Percentiles rank a stretch among this genome's conserved stretches.
Conservation (phyloP, 495 filamentous ascomycete genomes). For the Physcia stellaris region DNA sequence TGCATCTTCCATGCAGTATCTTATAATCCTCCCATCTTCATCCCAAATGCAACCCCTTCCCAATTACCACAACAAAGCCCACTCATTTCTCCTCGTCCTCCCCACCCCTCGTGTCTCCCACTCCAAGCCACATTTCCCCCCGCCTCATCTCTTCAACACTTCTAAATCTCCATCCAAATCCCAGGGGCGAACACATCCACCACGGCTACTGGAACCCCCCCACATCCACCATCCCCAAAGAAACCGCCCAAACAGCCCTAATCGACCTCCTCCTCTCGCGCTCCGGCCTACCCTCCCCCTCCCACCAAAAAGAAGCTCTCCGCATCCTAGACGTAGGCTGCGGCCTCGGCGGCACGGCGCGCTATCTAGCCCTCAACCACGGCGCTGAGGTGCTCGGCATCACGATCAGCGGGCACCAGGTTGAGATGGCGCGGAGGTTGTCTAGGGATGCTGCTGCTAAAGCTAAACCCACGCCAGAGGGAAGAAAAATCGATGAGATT, state of each 20-base stretch:
- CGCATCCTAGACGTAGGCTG: slow-evolving; percentile 42
- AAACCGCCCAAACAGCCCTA: slow-evolving; percentile 37
- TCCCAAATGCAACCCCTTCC: no score
- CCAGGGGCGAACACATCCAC: slow-evolving; percentile 49
- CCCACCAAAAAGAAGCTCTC: no score
- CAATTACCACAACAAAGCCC: no score
- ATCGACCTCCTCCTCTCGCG: slow-evolving; percentile 37
- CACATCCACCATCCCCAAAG: slow-evolving; percentile 35
- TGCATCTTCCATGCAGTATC: background rate
- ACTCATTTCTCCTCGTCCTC: no score
- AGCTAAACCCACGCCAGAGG: background rate
- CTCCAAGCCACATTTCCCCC: no score
- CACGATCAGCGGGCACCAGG: slow-evolving; percentile 42
- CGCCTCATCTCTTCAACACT: slow-evolving; percentile 2
- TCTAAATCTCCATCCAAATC: slow-evolving; percentile 38
- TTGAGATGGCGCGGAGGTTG: slow-evolving; percentile 33
- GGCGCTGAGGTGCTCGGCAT: slow-evolving; percentile 38
- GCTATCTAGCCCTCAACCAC: slow-evolving; percentile 32
- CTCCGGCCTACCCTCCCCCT: slow-evolving; percentile 20
- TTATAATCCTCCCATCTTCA: no score
- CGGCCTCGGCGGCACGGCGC: slow-evolving; percentile 40
- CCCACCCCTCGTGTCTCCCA: no score
- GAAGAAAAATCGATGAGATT: slow-evolving; percentile 17
- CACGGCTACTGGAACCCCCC: slow-evolving; percentile 41
- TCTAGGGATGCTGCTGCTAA: slow-evolving; percentile 17